phyloP scores from a whole-genome alignment of 176 grass and related monocot species.

The Raddia distichophylla region DNA sequence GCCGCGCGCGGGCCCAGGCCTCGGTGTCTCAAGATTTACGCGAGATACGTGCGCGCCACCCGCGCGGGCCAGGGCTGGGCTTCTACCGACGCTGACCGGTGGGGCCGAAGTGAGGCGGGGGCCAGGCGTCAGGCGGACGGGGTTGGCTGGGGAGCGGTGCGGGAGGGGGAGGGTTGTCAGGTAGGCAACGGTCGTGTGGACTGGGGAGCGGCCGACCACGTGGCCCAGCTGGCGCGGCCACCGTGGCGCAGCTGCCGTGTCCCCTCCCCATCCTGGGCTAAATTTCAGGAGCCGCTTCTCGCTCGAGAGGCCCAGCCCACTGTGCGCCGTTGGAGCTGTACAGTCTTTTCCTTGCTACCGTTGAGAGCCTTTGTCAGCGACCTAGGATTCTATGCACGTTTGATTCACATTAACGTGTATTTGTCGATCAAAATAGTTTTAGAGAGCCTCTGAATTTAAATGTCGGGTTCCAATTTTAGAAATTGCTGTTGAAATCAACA shows the following conservation, averaged over 20 bases:
- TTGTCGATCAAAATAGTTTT: no score
- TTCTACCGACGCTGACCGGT: background rate
- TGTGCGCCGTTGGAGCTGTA: no score
- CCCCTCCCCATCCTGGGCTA: background rate
- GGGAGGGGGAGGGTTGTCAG: background rate
- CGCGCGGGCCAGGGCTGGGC: background rate
- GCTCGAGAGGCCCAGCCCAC: no score
- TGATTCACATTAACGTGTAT: no score
- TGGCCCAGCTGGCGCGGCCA: slow-evolving; percentile 51
- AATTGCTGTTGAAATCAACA: no score
- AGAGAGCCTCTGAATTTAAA: no score
- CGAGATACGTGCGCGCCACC: slow-evolving; percentile 8
- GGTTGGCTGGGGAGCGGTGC: background rate
- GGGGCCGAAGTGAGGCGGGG: fast-evolving
- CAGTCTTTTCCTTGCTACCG: no score
- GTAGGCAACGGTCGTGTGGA: slow-evolving; percentile 45
- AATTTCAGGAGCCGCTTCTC: background rate
- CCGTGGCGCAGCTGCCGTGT: slow-evolving; percentile 45
- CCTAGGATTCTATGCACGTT: no score
- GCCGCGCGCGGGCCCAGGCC: background rate
- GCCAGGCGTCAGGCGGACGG: background rate
- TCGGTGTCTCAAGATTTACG: slow-evolving; percentile 48
- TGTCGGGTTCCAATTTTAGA: no score
- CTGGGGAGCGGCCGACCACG: slow-evolving; percentile 35
- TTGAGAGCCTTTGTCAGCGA: no score